Percentiles rank a stretch among this genome's conserved stretches.
These are phyloP conservation scores for Phytophthora chlamydospora DNA, from an alignment of 352 stramenopile genomes.

Conservation along the genomic window DNA sequence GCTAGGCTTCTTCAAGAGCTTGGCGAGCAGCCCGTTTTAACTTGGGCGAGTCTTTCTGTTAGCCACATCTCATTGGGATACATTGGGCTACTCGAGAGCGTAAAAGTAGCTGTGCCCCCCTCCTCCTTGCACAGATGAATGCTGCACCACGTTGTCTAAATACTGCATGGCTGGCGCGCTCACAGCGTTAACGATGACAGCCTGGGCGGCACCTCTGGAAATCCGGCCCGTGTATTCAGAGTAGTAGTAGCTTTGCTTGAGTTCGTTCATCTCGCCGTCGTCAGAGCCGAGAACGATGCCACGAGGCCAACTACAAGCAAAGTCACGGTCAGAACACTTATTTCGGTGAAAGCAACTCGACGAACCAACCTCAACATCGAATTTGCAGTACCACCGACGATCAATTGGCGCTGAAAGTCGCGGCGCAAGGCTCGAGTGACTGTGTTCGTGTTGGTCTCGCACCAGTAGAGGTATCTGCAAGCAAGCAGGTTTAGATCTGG, in stretches of 20 bases:
- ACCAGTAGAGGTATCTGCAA: conserved; percentile 71
- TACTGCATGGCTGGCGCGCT: conserved; percentile 53
- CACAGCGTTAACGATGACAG: conserved; percentile 56
- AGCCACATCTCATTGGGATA: too few relatives aligned
- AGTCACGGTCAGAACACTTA: neutral
- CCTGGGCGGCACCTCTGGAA: conserved; percentile 30
- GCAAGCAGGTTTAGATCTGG: neutral
- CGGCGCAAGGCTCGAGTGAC: conserved; percentile 52
- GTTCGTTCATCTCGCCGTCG: conserved; percentile 40
- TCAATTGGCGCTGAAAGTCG: conserved; percentile 51
- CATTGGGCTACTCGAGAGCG: conserved; percentile 28
- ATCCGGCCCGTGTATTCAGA: conserved; percentile 75
- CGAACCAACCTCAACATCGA: conserved; percentile 54
- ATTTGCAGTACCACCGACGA: conserved; percentile 61
- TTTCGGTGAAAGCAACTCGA: neutral
- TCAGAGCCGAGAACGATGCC: conserved; percentile 49
- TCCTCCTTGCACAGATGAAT: conserved; percentile 26
- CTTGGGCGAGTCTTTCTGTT: too few relatives aligned
- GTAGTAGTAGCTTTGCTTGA: conserved; percentile 52
- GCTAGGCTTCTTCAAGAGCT: too few relatives aligned
- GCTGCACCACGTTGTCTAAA: conserved; percentile 61
- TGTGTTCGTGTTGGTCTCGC: conserved; percentile 68
- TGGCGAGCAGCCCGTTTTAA: too few relatives aligned
- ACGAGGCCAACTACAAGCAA: conserved; percentile 59
- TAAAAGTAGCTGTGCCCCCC: conserved; percentile 35